phyloP scores from a whole-genome alignment of 352 stramenopile genomes.

The Globisporangium irregulare region DNA sequence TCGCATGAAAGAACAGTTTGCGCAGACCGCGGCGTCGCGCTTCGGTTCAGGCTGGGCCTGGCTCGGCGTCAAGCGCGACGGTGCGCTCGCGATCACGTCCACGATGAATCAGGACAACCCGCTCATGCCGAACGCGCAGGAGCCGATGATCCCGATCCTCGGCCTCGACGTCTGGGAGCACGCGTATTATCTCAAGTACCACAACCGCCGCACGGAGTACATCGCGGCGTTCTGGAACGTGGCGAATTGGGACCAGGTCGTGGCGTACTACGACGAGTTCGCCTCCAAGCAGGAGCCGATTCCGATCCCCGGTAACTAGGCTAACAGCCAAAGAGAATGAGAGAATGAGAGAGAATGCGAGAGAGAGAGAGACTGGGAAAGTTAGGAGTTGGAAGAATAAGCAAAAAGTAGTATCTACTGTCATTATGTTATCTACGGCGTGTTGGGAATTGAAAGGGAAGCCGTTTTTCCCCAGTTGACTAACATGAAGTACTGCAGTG shows the following conservation, averaged over 20 bases:
- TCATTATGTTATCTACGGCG: background rate
- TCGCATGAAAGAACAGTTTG: conserved; percentile 54
- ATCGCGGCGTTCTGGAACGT: conserved; percentile 52
- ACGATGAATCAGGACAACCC: conserved; percentile 91
- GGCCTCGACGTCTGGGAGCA: conserved; percentile 96
- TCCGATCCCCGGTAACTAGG: conserved; percentile 38
- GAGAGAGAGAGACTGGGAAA: too few relatives aligned
- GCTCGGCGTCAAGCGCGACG: conserved; percentile 47
- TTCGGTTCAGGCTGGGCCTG: conserved; percentile 65
- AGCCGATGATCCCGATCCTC: conserved; percentile 90
- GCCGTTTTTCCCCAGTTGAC: background rate
- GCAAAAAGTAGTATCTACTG: background rate
- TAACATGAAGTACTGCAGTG: background rate
- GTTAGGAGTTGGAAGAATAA: background rate
- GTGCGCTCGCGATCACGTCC: conserved; percentile 82
- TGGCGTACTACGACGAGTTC: conserved; percentile 60
- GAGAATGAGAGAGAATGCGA: too few relatives aligned
- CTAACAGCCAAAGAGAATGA: background rate
- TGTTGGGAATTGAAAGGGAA: background rate
- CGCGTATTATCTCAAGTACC: conserved; percentile 97
- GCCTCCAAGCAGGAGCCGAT: conserved; percentile 47
- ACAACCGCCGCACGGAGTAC: conserved; percentile 68
- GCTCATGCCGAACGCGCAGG: conserved; percentile 63
- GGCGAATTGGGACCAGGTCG: conserved; percentile 43
- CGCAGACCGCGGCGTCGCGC: conserved; percentile 31